These are phyloP conservation scores for Vaccinium corymbosum DNA, from an alignment of 148 eudicot species.

Conservation along the genomic window DNA sequence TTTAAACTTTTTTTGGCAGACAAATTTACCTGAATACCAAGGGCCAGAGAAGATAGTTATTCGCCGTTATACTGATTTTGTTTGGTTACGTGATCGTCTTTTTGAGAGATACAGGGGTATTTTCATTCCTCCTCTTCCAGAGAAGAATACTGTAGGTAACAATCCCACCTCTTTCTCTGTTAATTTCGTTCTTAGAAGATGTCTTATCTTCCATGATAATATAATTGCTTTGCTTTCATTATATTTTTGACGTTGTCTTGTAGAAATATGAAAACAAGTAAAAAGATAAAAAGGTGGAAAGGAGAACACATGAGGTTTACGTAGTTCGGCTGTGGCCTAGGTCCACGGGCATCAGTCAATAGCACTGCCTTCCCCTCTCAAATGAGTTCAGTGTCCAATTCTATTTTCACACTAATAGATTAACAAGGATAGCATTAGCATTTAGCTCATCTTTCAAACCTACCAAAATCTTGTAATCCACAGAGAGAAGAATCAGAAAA, in stretches of 20 bases:
- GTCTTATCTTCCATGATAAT: not conserved
- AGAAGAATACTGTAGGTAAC: constrained; percentile 98
- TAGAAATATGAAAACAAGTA: too few species aligned
- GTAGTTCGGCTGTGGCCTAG: too few species aligned
- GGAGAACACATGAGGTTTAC: too few species aligned
- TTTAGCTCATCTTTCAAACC: too few species aligned
- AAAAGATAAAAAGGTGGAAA: too few species aligned
- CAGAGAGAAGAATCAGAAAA: too few species aligned
- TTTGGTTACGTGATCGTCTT: constrained; percentile 92
- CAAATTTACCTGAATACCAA: constrained; percentile 88
- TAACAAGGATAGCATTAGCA: too few species aligned
- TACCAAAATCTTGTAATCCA: too few species aligned
- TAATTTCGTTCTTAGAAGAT: not conserved
- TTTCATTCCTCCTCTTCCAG: constrained; percentile 96
- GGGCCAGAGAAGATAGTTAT: constrained; percentile 93
- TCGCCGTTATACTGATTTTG: constrained; percentile 88
- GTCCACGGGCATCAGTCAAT: too few species aligned
- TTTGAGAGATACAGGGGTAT: constrained; percentile 95
- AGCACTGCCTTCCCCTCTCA: too few species aligned
- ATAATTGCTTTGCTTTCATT: not conserved
- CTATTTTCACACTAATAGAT: too few species aligned
- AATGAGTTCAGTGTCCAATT: too few species aligned
- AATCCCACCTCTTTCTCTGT: not conserved
- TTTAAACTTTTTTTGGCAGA: constrained; percentile 45
- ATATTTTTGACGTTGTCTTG: not conserved